Conservation (phyloP, 2,329 filamentous ascomycete genomes). For the Colletotrichum siamense region DNA sequence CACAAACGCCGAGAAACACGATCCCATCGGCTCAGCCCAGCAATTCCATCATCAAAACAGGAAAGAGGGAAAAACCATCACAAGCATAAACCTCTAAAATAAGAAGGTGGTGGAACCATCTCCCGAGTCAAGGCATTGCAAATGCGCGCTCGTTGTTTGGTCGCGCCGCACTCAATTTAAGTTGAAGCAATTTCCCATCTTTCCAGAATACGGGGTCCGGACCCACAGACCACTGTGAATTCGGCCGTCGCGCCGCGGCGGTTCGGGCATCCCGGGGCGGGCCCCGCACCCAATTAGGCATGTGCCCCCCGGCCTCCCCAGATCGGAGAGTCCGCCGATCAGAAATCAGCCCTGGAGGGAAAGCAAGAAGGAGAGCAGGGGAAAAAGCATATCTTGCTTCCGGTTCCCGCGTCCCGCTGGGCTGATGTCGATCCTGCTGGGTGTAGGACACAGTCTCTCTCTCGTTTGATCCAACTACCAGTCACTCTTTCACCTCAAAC, state of each 20-base stretch:
- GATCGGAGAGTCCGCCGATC: neutral
- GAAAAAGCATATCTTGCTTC: conserved; percentile 6
- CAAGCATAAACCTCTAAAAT: neutral
- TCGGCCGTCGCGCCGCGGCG: neutral
- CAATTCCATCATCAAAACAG: neutral
- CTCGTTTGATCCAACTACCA: neutral
- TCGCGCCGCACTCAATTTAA: neutral
- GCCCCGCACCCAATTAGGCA: neutral
- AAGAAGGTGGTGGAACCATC: neutral
- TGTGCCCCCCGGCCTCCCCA: neutral
- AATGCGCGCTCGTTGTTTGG: neutral
- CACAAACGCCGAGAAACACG: neutral
- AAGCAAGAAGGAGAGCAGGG: accelerated
- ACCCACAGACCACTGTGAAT: neutral
- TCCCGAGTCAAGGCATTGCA: neutral
- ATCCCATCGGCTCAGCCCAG: neutral
- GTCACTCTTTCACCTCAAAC: neutral
- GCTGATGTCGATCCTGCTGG: neutral
- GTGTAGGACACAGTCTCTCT: neutral
- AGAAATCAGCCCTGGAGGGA: neutral
- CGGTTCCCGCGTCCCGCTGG: neutral
- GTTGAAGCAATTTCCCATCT: conserved; percentile 6
- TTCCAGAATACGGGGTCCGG: conserved; percentile 7
- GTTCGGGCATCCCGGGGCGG: neutral
- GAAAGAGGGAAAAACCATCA: neutral